Base-by-base conservation (phyloP, 495 filamentous ascomycete species). In the Daldinia bambusicola region DNA sequence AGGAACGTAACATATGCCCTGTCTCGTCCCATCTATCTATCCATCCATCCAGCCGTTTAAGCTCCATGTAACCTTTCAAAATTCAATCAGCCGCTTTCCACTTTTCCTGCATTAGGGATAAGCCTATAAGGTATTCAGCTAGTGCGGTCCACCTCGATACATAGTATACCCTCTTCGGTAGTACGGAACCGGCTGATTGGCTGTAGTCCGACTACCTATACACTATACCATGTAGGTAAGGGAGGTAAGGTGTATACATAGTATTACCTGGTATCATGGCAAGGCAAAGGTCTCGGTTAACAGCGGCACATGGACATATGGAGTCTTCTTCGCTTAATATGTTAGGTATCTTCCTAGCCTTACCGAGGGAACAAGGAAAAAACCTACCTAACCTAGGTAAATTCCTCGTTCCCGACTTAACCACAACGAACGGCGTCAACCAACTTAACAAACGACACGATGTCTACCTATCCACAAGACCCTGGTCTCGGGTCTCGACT, bases 181-280 rank as follows among this genome's bases (percentile, higher is more conserved):
- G 32, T 62, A 53, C 51, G 60, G 60, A 63, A 40, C 12, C 22
- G 13, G 20, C 1, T 63, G 48, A 63, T 63, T 63, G 60, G 60
- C 6, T 31, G 31, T 53, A 32, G 36, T 36, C 48, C 60, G 48
- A 36, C 7, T 55, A 55, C 36, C 38, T n/a, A n/a, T n/a, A n/a
- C n/a, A n/a, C n/a, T n/a, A n/a, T n/a, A n/a, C n/a, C n/a, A n/a
- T n/a, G n/a, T n/a, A n/a, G n/a, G n/a, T n/a, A n/a, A n/a, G n/a
- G n/a, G n/a, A n/a, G n/a, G n/a, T n/a, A n/a, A n/a, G n/a, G n/a
- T n/a, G n/a, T n/a, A n/a, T n/a, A n/a, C n/a, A n/a, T n/a, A n/a
- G n/a, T n/a, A n/a, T n/a, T n/a, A n/a, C n/a, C n/a, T n/a, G n/a
- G n/a, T n/a, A n/a, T n/a, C n/a, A n/a, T n/a, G n/a, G n/a, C n/a